These are phyloP conservation scores for Leccinum fibrillosum DNA, from an alignment of 768 basidiomycete genomes.

Conservation along the genomic window DNA sequence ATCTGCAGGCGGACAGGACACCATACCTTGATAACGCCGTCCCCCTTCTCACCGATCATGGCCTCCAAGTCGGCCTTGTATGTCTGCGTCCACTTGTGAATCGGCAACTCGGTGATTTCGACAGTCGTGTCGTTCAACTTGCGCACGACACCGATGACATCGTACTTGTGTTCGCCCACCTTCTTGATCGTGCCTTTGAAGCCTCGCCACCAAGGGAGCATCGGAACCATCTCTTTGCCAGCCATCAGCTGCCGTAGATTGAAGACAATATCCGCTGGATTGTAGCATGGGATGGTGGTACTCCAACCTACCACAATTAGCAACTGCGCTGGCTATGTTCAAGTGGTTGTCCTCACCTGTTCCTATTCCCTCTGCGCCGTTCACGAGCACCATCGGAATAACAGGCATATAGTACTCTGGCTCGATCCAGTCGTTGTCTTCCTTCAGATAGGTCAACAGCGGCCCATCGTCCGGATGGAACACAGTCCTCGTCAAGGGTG, in stretches of 20 bases:
- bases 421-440: constrained; percentile 84
- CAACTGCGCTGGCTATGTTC: neutral
- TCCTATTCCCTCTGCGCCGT: constrained; percentile 97
- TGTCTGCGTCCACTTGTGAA: constrained; percentile 90
- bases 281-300: constrained; percentile 87
- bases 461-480: constrained; percentile 86
- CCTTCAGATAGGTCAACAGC: constrained; percentile 77
- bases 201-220: constrained; percentile 98
- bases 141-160: constrained; percentile 66
- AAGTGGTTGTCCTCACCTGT: constrained; percentile 58
- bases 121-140: constrained; percentile 87
- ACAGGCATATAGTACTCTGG: constrained; percentile 94
- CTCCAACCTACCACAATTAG: constrained; percentile 73
- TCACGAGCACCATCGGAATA: constrained; percentile 84
- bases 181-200: constrained; percentile 87
- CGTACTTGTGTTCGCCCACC: constrained; percentile 81
- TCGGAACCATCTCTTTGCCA: constrained; percentile 76
- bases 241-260: constrained; percentile 87
- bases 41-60: constrained; percentile 85
- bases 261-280: constrained; percentile 84
- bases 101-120: constrained; percentile 92
- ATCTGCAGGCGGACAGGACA: neutral
- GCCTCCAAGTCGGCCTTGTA: constrained; percentile 91
- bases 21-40: constrained; percentile 73
- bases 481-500: constrained; percentile 67